Base-by-base conservation (phyloP, 192 early-diverging fungal genomes). In the Rhizophagus prolifer region DNA sequence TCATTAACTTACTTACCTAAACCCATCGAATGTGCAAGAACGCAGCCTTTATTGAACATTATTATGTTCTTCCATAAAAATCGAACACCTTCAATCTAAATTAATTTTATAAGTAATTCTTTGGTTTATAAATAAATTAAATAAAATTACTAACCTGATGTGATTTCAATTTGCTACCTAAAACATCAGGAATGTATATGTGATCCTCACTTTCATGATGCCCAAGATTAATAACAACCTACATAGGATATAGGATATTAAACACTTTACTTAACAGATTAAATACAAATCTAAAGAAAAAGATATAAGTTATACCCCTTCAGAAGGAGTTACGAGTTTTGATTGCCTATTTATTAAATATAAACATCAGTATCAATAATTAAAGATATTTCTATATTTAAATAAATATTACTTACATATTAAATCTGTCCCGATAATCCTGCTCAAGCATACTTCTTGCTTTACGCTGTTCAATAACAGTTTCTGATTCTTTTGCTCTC, bases 11-110 rank as follows among this genome's bases (percentile, higher is more conserved):
- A 21, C 68, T 80, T 84, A 68, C 93, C 95, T 26, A 97, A 82
- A 0, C 95, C 94, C 94, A 96, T 95, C 12, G 88, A 85, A 81
- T 95, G 95, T 0, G 93, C 92, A 46, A 97, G 81, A 14, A 95
- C 86, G 74, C 94, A 94, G 3, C 95, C 94, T 25, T 85, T 82
- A 65, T 88, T 85, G 58, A 90, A 79, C 90, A 91, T 91, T 26
- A 94, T 86, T 14, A 93, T 79, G 34, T 91, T 90, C 44, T 90
- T 88, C 94, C 95, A 96, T 79, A 95, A 85, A 66, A 95, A 96
- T 34, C 83, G 87, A 0, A 96, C 72, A 0, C 94, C 94, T 59
- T 94, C 91, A 30, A 95, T 72, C 82, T 90, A 77, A 30, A 84
- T 58, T 26, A 28, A 80, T 25, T 76, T 26, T 9, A n/a, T 64